Evolutionary conservation across 139 green algal species (phyloP).

Genomic region (Trebouxia sp.): DNA sequence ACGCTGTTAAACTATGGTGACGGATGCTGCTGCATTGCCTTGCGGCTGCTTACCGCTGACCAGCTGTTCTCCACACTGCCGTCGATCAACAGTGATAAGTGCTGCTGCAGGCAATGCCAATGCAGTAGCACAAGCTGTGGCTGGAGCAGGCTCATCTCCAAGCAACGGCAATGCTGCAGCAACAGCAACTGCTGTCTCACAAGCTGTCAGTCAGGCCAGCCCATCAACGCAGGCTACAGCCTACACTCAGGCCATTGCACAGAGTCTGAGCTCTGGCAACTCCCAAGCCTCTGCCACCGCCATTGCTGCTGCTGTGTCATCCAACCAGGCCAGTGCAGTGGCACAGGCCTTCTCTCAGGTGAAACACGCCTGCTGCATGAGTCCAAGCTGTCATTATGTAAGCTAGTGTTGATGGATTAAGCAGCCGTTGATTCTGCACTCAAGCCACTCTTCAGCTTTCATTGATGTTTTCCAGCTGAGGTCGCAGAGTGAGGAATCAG

Average conservation of each 20-base stretch:
- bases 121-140: background rate
- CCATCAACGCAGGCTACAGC: background rate
- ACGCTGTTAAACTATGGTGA: too few relatives aligned
- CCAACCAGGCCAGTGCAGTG: background rate
- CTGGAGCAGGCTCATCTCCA: background rate
- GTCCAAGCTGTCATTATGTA: too few relatives aligned
- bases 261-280: background rate
- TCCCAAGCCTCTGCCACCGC: background rate
- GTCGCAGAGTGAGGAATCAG: too few relatives aligned
- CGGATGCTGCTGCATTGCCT: too few relatives aligned
- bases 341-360: conserved; percentile 1
- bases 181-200: background rate
- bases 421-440: too few relatives aligned
- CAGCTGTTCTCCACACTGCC: too few relatives aligned
- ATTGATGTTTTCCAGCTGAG: too few relatives aligned
- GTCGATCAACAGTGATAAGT: too few relatives aligned
- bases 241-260: conserved; percentile 14
- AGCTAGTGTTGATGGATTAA: too few relatives aligned
- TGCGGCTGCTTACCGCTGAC: too few relatives aligned
- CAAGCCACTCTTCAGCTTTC: too few relatives aligned
- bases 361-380: background rate
- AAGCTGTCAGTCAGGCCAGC: conserved; percentile 8
- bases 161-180: background rate
- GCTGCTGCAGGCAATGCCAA: background rate
- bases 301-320: conserved; percentile 11